Percentiles rank a stretch among this genome's conserved stretches.
Evolutionary conservation across 345 rosid species (phyloP).

Genomic region (Dimocarpus longan): DNA sequence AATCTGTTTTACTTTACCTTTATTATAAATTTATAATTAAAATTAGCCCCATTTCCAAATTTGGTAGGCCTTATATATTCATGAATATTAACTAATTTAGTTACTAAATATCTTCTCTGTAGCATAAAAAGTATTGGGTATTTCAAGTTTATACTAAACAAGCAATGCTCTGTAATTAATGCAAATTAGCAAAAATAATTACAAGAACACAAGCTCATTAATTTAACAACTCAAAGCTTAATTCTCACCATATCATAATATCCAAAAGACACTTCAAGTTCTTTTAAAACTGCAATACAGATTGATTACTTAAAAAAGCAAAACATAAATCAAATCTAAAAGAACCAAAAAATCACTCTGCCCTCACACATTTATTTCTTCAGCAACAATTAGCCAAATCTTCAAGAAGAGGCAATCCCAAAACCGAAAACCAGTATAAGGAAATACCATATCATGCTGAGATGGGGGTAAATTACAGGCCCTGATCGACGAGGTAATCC

Average conservation of each 20-base stretch:
- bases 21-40: too few species aligned
- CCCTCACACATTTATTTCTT: conserved; percentile 23
- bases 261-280: background rate
- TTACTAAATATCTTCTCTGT: too few species aligned
- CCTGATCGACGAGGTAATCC: conserved; percentile 79
- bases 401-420: conserved; percentile 21
- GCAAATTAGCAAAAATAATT: background rate
- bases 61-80: too few species aligned
- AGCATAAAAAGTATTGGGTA: too few species aligned
- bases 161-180: background rate
- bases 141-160: too few species aligned
- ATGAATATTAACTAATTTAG: too few species aligned
- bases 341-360: conserved; percentile 5
- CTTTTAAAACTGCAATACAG: conserved; percentile 16
- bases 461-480: conserved; percentile 40
- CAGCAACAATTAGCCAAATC: conserved; percentile 16
- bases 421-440: conserved; percentile 8
- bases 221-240: background rate
- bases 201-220: background rate
- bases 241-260: background rate
- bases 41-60: too few species aligned
- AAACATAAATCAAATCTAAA: background rate
- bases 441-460: background rate
- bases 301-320: background rate
- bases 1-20: too few species aligned